These are phyloP conservation scores for Ustilago shanxiensis DNA, from an alignment of 1,284 basidiomycete genomes.

Conservation along the genomic window DNA sequence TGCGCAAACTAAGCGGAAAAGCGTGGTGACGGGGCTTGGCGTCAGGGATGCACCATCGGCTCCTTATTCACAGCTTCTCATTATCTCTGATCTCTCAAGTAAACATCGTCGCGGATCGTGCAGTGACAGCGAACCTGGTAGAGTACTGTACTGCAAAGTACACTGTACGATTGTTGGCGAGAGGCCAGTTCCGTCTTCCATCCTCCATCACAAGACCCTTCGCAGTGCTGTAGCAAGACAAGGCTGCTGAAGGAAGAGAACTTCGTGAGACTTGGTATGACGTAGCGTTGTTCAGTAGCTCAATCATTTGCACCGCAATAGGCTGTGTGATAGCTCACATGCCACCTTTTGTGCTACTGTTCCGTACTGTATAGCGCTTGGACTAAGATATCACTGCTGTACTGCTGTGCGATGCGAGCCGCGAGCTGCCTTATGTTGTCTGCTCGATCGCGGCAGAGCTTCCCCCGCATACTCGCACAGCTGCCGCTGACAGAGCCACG, in stretches of 20 bases:
- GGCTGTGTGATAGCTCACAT: constrained; percentile 16
- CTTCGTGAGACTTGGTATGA: neutral
- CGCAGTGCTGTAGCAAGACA: neutral
- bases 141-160: too few species aligned
- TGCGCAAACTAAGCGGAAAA: constrained; percentile 1
- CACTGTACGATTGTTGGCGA: neutral
- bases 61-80: neutral
- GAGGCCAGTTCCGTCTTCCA: neutral
- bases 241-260: neutral
- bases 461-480: neutral
- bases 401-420: neutral
- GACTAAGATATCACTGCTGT: neutral
- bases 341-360: neutral
- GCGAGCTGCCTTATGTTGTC: neutral
- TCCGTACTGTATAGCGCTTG: too few species aligned
- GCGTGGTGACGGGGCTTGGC: constrained; percentile 8
- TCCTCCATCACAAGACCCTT: neutral
- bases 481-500: neutral
- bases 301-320: neutral
- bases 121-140: neutral
- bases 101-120: neutral
- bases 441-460: neutral
- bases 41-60: neutral
- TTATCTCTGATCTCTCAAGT: neutral
- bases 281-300: neutral